A percentile compares a stretch with the other conserved stretches of the same genome.
phyloP scores from a whole-genome alignment of 495 filamentous ascomycete species.

The Daldinia loculata region DNA sequence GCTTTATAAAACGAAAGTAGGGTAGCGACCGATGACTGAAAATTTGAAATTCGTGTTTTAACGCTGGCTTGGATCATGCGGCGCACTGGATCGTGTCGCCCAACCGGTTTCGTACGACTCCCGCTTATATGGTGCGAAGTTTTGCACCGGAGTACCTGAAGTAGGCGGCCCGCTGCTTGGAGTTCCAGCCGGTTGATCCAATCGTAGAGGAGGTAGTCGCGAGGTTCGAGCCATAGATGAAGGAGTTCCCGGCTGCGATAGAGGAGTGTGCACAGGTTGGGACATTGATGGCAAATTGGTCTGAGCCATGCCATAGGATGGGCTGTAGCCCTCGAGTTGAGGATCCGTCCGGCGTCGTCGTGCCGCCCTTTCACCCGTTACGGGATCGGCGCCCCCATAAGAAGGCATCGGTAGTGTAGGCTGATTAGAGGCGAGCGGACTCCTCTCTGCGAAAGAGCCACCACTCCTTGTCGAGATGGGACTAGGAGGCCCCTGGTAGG shows the following conservation, averaged over 20 bases:
- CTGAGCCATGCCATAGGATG: conserved; percentile 48
- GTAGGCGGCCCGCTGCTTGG: conserved; percentile 42
- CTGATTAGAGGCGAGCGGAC: conserved; percentile 38
- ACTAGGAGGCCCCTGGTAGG: conserved; percentile 58
- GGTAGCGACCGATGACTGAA: conserved; percentile 20
- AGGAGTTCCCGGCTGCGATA: conserved; percentile 54
- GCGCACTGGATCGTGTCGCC: conserved; percentile 51
- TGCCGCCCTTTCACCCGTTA: conserved; percentile 53
- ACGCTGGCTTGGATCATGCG: conserved; percentile 41
- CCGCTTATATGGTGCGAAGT: conserved; percentile 45
- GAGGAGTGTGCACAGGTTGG: conserved; percentile 43
- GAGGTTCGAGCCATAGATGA: conserved; percentile 49
- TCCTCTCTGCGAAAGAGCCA: conserved; percentile 49
- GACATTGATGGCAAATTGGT: conserved; percentile 52
- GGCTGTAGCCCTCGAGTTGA: conserved; percentile 48
- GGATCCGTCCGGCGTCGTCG: conserved; percentile 57
- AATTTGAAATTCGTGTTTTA: conserved; percentile 13
- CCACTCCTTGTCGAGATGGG: conserved; percentile 49
- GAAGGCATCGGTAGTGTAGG: conserved; percentile 35
- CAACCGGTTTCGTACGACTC: conserved; percentile 56
- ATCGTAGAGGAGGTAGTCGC: conserved; percentile 56
- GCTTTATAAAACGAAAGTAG: conserved; percentile 42
- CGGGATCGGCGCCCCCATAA: conserved; percentile 39
- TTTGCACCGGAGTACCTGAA: conserved; percentile 41
- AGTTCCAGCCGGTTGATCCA: conserved; percentile 50